phyloP scores from a whole-genome alignment of 768 basidiomycete species.

The Amylocystis lapponica region DNA sequence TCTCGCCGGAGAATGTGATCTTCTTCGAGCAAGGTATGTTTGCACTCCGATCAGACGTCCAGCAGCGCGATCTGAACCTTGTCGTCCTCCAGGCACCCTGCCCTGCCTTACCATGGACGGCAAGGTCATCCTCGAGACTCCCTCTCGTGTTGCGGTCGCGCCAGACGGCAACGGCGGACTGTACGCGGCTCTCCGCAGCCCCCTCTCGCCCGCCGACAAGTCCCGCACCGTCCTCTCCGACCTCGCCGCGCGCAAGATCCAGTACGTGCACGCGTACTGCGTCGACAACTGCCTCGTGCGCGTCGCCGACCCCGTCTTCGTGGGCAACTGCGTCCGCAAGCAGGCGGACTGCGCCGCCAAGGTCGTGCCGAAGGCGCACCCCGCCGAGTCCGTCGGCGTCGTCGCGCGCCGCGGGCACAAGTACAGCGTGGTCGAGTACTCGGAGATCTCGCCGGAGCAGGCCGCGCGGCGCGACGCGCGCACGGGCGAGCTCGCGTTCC shows the following conservation, averaged over 20 bases:
- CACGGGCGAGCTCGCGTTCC: slow-evolving; percentile 78
- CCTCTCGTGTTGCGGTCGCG: slow-evolving; percentile 82
- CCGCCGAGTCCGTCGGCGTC: slow-evolving; percentile 93
- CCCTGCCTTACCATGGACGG: slow-evolving; percentile 94
- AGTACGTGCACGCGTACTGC: slow-evolving; percentile 92
- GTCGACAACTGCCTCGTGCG: slow-evolving; percentile 99
- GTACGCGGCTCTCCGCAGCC: slow-evolving; percentile 86
- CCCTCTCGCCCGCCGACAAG: slow-evolving; percentile 54
- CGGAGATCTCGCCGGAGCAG: slow-evolving; percentile 87
- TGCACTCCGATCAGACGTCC: no score
- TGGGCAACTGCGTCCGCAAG: slow-evolving; percentile 89
- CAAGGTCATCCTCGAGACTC: slow-evolving; percentile 81
- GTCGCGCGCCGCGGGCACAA: slow-evolving; percentile 79
- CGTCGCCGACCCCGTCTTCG: slow-evolving; percentile 95
- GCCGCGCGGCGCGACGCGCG: slow-evolving; percentile 66
- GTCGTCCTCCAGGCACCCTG: slow-evolving; percentile 77
- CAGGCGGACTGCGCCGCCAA: slow-evolving; percentile 91
- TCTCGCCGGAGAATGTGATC: slow-evolving; percentile 72
- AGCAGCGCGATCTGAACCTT: no score
- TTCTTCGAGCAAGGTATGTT: slow-evolving; percentile 93
- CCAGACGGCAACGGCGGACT: slow-evolving; percentile 98
- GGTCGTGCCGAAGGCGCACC: slow-evolving; percentile 84
- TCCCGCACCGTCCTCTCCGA: slow-evolving; percentile 79
- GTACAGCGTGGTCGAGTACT: slow-evolving; percentile 95
- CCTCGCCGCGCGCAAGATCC: slow-evolving; percentile 65